Evolutionary conservation across 495 filamentous ascomycete species (phyloP).

Genomic region (Penicillium pancosmium): DNA sequence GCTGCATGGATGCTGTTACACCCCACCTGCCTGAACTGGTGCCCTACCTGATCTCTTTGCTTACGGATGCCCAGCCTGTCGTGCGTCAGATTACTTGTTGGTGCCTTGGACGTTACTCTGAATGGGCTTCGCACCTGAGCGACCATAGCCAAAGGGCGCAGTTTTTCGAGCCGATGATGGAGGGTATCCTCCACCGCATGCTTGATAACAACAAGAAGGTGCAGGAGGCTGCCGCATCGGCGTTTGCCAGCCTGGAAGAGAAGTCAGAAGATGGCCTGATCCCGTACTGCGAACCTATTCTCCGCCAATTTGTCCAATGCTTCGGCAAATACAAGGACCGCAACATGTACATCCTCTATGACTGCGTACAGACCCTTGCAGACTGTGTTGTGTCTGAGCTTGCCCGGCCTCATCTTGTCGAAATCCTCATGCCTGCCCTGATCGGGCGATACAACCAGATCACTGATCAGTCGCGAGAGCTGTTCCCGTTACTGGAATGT

Average conservation of each 20-base stretch:
- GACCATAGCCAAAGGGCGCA: slow-evolving; percentile 65
- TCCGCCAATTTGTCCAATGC: slow-evolving; percentile 88
- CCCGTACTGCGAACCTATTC: slow-evolving; percentile 86
- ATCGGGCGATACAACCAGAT: slow-evolving; percentile 89
- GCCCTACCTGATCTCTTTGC: slow-evolving; percentile 83
- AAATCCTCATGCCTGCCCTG: slow-evolving; percentile 91
- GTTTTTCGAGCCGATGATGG: slow-evolving; percentile 97
- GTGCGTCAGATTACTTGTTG: slow-evolving; percentile 98
- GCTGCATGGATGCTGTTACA: slow-evolving; percentile 85
- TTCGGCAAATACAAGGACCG: slow-evolving; percentile 96
- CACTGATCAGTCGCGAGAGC: slow-evolving; percentile 84
- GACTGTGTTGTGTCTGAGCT: slow-evolving; percentile 85
- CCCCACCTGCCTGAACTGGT: slow-evolving; percentile 91
- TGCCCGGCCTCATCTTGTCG: slow-evolving; percentile 73
- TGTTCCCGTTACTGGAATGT: slow-evolving; percentile 94
- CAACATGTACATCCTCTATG: slow-evolving; percentile 98
- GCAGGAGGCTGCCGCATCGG: slow-evolving; percentile 93
- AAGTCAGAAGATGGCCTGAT: slow-evolving; percentile 79
- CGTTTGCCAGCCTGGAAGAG: slow-evolving; percentile 95
- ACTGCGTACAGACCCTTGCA: slow-evolving; percentile 96
- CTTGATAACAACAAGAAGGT: slow-evolving; percentile 96
- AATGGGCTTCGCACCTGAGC: slow-evolving; percentile 82
- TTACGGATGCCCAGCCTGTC: slow-evolving; percentile 86
- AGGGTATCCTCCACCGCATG: slow-evolving; percentile 92
- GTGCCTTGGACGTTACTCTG: slow-evolving; percentile 92